Base-by-base conservation (phyloP, 78 protist species). In the Blattamonas nauphoetae region DNA sequence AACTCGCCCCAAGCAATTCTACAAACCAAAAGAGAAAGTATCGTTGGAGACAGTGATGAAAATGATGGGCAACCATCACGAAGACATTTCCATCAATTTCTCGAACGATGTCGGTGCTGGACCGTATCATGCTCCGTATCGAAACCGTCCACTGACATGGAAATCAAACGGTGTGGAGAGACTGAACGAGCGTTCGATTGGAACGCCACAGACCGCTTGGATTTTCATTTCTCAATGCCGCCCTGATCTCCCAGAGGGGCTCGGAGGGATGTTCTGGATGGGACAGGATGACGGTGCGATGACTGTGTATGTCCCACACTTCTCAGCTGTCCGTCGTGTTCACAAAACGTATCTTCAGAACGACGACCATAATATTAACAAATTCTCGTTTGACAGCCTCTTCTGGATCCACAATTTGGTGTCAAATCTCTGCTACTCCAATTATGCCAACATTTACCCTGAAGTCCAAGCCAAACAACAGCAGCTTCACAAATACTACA, bases 121-220 rank as follows among this genome's bases (percentile, higher is more conserved):
- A n/a, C 88, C 87, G 3, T 79, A 6, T 43, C 34, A 3, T 33
- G 4, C 63, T 4, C 85, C 88, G 41, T 89, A 89, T 84, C 77
- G 91, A 32, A 29, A 41, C 79, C 84, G 86, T 45, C 90, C 90
- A 21, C 78, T 89, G 44, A 42, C 1, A 35, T 89, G 71, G 78
- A 2, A 78, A 45, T 0, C 2, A 33, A 85, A 38, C 63, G 91
- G 78, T 35, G 3, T 0, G 29, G 0, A 33, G 3, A 85, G 85
- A 64, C 21, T 84, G 71, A 89, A 89, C 85, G 91, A 89, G 86
- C 83, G 91, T 45, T 0, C 88, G 35, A 29, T 86, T 4, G 88
- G 45, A 35, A 77, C 78, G 4, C 91, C 83, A 46, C 82, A 85
- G 81, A 89, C 91, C n/a, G 85, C 87, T 42, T 79, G 83, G 83